These are phyloP conservation scores for Aspergillus wentii DNA, from an alignment of 495 filamentous ascomycete genomes.

Conservation along the genomic window DNA sequence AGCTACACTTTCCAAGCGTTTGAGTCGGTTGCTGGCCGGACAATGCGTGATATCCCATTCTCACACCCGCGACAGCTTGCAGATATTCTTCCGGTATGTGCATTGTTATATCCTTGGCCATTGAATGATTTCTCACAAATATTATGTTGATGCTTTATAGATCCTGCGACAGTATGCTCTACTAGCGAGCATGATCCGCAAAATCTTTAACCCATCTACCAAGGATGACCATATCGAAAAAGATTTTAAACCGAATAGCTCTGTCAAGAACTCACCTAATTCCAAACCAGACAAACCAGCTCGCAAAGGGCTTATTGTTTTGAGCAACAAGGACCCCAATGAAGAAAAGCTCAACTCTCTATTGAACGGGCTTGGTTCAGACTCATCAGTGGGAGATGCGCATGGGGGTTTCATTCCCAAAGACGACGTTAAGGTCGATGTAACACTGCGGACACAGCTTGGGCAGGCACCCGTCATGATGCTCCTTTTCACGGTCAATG, in stretches of 20 bases:
- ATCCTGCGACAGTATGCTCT: conserved; percentile 72
- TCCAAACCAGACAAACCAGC: conserved; percentile 1
- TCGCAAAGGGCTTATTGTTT: conserved; percentile 14
- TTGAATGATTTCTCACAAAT: conserved; percentile 1
- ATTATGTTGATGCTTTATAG: conserved; percentile 11
- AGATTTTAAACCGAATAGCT: neutral
- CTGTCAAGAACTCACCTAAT: neutral
- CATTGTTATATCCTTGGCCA: neutral
- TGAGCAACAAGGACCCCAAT: conserved; percentile 40
- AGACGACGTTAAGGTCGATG: conserved; percentile 36
- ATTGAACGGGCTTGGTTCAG: conserved; percentile 11
- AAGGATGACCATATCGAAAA: conserved; percentile 6
- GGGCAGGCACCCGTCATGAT: conserved; percentile 40
- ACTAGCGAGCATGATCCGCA: conserved; percentile 57
- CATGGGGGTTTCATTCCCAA: neutral
- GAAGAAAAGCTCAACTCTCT: conserved; percentile 29
- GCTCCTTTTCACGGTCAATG: conserved; percentile 31
- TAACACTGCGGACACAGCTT: conserved; percentile 41
- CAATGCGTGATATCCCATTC: conserved; percentile 71
- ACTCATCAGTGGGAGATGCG: conserved; percentile 1
- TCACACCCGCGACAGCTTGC: conserved; percentile 82
- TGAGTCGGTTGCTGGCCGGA: conserved; percentile 63
- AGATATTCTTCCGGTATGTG: conserved; percentile 59
- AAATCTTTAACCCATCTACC: conserved; percentile 43
- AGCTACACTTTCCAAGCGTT: conserved; percentile 65